Base-by-base conservation (phyloP, 352 stramenopile species). In the Phytopythium mirpurense region DNA sequence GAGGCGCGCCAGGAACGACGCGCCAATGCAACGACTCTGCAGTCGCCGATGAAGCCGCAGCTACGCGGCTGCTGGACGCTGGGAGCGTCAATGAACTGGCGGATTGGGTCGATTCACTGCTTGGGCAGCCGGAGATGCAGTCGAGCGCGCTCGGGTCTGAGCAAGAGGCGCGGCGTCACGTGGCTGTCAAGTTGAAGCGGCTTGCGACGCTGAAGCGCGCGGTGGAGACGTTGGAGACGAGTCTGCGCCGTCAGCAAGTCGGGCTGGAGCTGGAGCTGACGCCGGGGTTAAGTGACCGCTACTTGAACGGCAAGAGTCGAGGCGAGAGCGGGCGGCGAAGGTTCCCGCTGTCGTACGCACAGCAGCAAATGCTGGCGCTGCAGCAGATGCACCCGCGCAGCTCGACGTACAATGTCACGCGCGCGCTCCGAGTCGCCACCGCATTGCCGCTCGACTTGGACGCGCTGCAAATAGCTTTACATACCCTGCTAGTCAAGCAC, bases 351-450 rank as follows among this genome's bases (percentile, higher is more conserved):
- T 82, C 70, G 45, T 86, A 80, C 43, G 41, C 70, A 23, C 73
- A 84, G 54, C 46, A 83, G 54, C 72, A 87, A 31, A 84, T 87
- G 72, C 69, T 80, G 36, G 72, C 73, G 44, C 49, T 86, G 43
- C 68, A 84, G 47, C 57, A 54, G 32, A 45, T 84, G 26, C 52
- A 68, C 10, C 71, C 72, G 0, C 37, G 46, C 3, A 83, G 71
- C 44, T 74, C 73, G 5, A 60, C 73, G 23, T 87, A 84, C 59
- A 84, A 83, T 40, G 67, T 84, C 36, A 62, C 63, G 5, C 62
- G 64, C 34, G 70, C 73, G 9, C 60, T 81, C 21, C 56, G 61
- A 6, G 56, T 81, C 8, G 35, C 34, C 4, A 37, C 52, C 3
- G 12, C 27, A 21, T 24, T 61, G n/a, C 18, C 42, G 11, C 62